Conservation (phyloP, 495 filamentous ascomycete genomes). For the Penicillium manginii region DNA sequence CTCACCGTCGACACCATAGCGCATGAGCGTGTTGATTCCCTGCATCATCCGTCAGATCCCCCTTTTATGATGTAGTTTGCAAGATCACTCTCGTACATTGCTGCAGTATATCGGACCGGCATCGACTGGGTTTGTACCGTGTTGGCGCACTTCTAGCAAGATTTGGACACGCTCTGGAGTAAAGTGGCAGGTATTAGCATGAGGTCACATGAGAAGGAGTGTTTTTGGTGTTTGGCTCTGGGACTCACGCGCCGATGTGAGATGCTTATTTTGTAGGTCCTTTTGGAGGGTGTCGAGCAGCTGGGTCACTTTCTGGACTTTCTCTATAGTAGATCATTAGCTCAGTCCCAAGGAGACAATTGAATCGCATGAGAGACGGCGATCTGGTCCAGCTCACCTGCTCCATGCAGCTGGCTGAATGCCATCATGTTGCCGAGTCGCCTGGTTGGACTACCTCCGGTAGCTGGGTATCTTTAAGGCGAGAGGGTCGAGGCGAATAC, state of each 20-base stretch:
- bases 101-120: conserved; percentile 81
- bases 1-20: conserved; percentile 68
- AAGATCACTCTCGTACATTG: conserved; percentile 52
- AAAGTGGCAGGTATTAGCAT: background rate
- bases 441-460: background rate
- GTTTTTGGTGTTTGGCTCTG: background rate
- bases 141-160: conserved; percentile 77
- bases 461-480: no score
- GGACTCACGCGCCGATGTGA: conserved; percentile 60
- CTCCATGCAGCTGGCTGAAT: conserved; percentile 31
- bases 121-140: conserved; percentile 69
- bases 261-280: conserved; percentile 57
- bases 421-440: conserved; percentile 28
- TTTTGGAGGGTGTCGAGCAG: conserved; percentile 60
- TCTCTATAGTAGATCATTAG: conserved; percentile 48
- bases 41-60: conserved; percentile 41
- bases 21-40: conserved; percentile 75
- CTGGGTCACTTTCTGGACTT: conserved; percentile 63
- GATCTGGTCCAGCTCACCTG: conserved; percentile 35
- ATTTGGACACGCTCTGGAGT: conserved; percentile 60
- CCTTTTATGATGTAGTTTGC: background rate
- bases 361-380: background rate
- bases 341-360: background rate
- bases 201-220: background rate
- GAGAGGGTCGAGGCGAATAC: no score